Evolutionary conservation across 148 eudicot genomes (phyloP), one percentile per base, ranked within the genome.

Genomic region (Fallopia convolvulus): DNA sequence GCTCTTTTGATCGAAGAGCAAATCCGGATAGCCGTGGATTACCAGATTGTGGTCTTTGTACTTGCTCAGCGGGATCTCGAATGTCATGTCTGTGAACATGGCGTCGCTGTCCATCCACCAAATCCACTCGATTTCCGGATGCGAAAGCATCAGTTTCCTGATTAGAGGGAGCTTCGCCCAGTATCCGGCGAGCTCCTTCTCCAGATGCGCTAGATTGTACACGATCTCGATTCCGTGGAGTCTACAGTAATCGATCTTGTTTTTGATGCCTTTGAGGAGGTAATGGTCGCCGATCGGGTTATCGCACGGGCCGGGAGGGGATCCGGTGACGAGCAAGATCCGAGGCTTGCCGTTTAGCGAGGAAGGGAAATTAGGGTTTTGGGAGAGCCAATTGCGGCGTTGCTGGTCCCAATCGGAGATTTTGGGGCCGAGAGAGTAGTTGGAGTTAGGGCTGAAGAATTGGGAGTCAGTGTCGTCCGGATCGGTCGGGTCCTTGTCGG

Each of bases 91-190:
- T 0, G 97, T 92, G 72, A 92, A 90, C 77, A 88, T 32, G 39
- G 97, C 97, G 84, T 92, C 97, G 74, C 89, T 86, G 78, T 92
- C 97, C 82, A 92, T 79, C 97, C 97, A 92, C 93, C 93, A 90
- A 79, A 92, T 85, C 92, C 93, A 92, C 86, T 90, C 97, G 26
- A 83, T 81, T 68, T 92, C 97, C 0, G 97, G 98, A 77, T 91
- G 98, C 4, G 98, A 87, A 53, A 93, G 72, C 97, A 93, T 93
- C 40, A 89, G 46, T 56, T 81, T 83, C 74, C 93, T 74, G 49
- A 92, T 75, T 74, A 90, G 76, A 0, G 97, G 97, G 63, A 90
- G 74, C 44, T 92, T 92, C 4, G 97, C 86, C 97, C 97, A 91
- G 55, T 84, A 89, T 52, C 90, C 93, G 21, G 89, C 78, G 80